Base-by-base conservation (phyloP, 2,329 filamentous ascomycete genomes). In the Botryotinia calthae region DNA sequence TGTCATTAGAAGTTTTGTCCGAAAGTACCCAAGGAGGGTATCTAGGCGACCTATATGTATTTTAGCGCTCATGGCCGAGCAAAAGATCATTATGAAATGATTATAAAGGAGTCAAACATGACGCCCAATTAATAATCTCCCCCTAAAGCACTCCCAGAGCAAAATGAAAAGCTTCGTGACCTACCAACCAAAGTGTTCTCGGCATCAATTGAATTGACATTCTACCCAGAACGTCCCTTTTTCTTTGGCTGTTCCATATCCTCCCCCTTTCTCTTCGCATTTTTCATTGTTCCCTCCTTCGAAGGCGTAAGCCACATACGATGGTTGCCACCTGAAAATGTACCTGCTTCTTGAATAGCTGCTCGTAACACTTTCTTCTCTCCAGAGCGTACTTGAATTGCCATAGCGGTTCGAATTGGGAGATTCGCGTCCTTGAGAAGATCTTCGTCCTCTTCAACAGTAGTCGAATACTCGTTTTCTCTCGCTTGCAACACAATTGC, bases 331-430 rank as follows among this genome's bases (percentile, higher is more conserved):
- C 73, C 77, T 8, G 71, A 54, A 58, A 80, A 81, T 16, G 74
- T 72, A 31, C 48, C 70, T 48, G 84, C 81, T 76, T 83, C 82
- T 59, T 77, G 73, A 70, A 84, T 82, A 1, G 87, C 81, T 75
- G 84, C 81, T 71, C 82, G 81, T n/a, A 91, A 76, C 6, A 92
- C 84, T 75, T 84, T 82, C 78, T 91, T 91, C 81, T 92, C 90
- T n/a, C 90, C 90, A 7, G 87, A 80, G 74, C 90, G 85, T 31
- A 92, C 88, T 75, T 88, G 82, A 58, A 87, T 78, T 0, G 90
- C 89, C 87, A 90, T 89, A 56, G 78, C 79, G 22, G 76, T 79
- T 72, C 83, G 80, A 72, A 79, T 66, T 25, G 79, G 61, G 40
- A 74, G 78, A 75, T 80, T 81, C 76, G 73, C 80, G 76, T 74